phyloP scores from a whole-genome alignment of 2,329 filamentous ascomycete genomes.

The Aspergillus intermedius region DNA sequence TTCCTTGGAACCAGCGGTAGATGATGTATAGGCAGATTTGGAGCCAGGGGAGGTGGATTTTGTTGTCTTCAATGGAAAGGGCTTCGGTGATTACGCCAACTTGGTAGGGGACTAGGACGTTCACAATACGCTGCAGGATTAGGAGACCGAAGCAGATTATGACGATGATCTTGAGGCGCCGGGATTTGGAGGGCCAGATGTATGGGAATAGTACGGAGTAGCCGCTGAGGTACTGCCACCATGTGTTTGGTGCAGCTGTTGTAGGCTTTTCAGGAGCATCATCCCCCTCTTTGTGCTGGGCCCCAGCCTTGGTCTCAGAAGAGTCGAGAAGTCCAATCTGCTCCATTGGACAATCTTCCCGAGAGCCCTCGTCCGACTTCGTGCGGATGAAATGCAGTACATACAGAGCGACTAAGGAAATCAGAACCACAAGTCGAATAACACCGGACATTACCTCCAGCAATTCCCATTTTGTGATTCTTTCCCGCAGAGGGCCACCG shows the following conservation, averaged over 20 bases:
- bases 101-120: conserved; percentile 79
- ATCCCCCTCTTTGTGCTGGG: conserved; percentile 37
- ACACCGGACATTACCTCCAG: conserved; percentile 51
- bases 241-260: conserved; percentile 52
- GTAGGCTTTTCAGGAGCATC: conserved; percentile 46
- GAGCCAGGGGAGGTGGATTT: conserved; percentile 60
- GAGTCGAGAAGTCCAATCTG: conserved; percentile 38
- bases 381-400: conserved; percentile 42
- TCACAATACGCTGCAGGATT: conserved; percentile 72
- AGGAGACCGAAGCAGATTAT: conserved; percentile 76
- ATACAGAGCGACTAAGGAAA: conserved; percentile 57
- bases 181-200: conserved; percentile 83
- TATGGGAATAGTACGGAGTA: conserved; percentile 96
- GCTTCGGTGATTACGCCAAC: conserved; percentile 70
- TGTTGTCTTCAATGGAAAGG: conserved; percentile 52
- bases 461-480: conserved; percentile 38
- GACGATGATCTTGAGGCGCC: conserved; percentile 68
- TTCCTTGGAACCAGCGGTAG: conserved; percentile 77
- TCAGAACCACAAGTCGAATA: conserved; percentile 61
- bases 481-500: conserved; percentile 36
- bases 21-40: conserved; percentile 70
- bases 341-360: conserved; percentile 35
- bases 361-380: conserved; percentile 23
- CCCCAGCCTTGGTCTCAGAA: conserved; percentile 38
- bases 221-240: conserved; percentile 92